Conservation (phyloP, 176 grass and related monocot genomes). For the Dactylis glomerata region DNA sequence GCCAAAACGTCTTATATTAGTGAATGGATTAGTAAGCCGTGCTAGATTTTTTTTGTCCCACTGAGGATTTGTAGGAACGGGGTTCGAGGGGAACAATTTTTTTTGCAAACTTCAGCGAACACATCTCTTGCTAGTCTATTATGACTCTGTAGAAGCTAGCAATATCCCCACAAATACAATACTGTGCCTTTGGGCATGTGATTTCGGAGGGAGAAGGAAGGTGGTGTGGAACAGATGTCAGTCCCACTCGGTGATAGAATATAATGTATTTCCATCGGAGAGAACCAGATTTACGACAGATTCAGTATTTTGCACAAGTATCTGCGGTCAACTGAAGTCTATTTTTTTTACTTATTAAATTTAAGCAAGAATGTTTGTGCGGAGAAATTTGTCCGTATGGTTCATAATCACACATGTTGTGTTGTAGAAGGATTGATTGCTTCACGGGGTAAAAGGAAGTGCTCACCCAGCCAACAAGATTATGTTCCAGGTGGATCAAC, state of each 20-base stretch:
- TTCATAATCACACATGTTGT: neutral
- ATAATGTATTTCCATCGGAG: neutral
- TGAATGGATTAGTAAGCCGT: no score
- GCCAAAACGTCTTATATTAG: no score
- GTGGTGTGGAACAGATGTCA: no score
- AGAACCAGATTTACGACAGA: neutral
- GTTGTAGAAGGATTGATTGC: neutral
- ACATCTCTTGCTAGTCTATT: neutral
- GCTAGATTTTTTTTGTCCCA: neutral
- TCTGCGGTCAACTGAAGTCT: neutral
- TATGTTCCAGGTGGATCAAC: no score
- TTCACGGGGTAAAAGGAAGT: neutral
- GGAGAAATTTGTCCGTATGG: neutral
- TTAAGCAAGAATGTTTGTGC: neutral
- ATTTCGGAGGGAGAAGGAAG: neutral
- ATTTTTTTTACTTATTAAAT: neutral
- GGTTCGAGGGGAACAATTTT: neutral
- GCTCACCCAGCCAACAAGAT: neutral
- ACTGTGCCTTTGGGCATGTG: neutral
- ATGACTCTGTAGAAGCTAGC: neutral
- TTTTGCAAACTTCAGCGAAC: neutral
- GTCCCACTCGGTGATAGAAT: no score
- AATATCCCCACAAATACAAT: neutral
- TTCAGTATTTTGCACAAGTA: neutral
- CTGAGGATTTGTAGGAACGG: neutral